Conservation (phyloP, 257 asterid genomes). For the Solanum arcanum region DNA sequence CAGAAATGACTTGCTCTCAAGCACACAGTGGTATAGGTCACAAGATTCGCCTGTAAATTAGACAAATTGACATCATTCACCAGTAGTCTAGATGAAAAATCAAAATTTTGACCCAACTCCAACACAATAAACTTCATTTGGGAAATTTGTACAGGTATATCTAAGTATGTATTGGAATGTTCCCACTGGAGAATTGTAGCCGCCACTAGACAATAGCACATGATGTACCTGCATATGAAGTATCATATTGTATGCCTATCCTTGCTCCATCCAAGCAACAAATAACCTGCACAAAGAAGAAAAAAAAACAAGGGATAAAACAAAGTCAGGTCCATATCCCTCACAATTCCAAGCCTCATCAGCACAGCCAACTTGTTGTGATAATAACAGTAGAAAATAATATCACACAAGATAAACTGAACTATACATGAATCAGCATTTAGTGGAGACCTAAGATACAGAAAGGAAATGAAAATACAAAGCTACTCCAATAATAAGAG, state of each 20-base stretch:
- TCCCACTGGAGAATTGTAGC: neutral
- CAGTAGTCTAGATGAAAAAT: neutral
- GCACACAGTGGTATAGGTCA: slow-evolving; percentile 90
- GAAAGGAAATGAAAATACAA: neutral
- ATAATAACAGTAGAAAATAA: neutral
- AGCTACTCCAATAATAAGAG: neutral
- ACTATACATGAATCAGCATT: neutral
- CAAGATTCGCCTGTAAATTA: slow-evolving; percentile 78
- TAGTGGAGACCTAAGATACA: neutral
- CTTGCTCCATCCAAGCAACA: slow-evolving; percentile 94
- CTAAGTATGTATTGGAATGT: neutral
- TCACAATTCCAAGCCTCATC: neutral
- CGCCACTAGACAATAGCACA: neutral
- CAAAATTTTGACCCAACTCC: neutral
- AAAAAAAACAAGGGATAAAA: neutral
- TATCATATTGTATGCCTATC: slow-evolving; percentile 85
- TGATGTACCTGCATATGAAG: slow-evolving; percentile 82
- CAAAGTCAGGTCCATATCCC: neutral
- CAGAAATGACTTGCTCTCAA: slow-evolving; percentile 97
- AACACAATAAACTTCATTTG: neutral
- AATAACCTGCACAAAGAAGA: slow-evolving; percentile 43
- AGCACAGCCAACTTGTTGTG: neutral
- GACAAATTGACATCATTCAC: neutral
- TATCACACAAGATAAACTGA: neutral
- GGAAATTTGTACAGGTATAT: neutral